phyloP scores from a whole-genome alignment of 2,329 filamentous ascomycete genomes.

The Fusarium sp. region DNA sequence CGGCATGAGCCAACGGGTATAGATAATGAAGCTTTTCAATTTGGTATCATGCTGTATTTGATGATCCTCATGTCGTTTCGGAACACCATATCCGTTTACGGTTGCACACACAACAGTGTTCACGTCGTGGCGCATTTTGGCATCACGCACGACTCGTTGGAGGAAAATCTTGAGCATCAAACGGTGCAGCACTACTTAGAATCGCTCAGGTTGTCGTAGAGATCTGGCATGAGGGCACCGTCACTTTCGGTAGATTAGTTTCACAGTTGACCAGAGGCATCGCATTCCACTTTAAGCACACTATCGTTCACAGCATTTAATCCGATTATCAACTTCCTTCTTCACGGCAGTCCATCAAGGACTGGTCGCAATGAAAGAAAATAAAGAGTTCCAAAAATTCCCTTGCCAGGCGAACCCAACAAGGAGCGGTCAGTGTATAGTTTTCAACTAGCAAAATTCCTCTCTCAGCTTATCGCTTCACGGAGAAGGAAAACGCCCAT shows the following conservation, averaged over 20 bases:
- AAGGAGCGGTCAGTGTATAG: constrained; percentile 78
- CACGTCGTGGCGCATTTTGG: neutral
- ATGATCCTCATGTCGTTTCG: neutral
- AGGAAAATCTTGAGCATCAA: neutral
- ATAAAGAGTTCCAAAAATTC: constrained; percentile 74
- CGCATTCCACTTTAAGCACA: too few relatives aligned
- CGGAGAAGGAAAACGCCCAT: constrained; percentile 72
- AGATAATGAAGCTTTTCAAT: neutral
- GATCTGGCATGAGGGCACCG: neutral
- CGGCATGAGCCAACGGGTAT: too few relatives aligned
- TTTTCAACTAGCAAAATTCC: constrained; percentile 92
- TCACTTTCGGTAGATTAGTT: neutral
- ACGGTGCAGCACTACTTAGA: neutral
- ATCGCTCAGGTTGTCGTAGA: too few relatives aligned
- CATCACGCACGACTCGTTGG: neutral
- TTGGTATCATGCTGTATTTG: neutral
- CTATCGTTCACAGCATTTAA: neutral
- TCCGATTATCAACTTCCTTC: constrained; percentile 48
- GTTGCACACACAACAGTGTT: neutral
- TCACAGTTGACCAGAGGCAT: neutral
- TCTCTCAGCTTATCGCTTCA: constrained; percentile 79
- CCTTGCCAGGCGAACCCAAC: constrained; percentile 74
- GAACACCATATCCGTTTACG: neutral
- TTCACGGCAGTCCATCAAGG: constrained; percentile 53
- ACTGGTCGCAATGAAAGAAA: constrained; percentile 57